Base-by-base conservation (phyloP, 2,329 filamentous ascomycete species). In the Colletotrichum noveboracense region DNA sequence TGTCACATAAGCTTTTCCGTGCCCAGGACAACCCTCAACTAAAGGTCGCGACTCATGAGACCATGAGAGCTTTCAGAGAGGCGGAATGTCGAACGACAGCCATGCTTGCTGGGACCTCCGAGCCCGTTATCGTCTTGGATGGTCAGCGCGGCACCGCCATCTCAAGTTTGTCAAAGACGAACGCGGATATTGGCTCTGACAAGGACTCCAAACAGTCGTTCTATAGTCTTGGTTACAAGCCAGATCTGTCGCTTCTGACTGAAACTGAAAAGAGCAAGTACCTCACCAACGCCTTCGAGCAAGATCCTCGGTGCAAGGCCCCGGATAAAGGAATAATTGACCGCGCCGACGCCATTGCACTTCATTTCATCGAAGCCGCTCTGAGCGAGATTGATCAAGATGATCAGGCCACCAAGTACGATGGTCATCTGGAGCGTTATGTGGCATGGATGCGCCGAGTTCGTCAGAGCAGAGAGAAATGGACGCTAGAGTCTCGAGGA, bases 101-200 rank as follows among this genome's bases (percentile, higher is more conserved):
- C 13, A 9, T 67, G 26, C 28, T 72, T 1, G 70, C 32, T 4
- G 36, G 36, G 9, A 61, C 55, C 36, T 13, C 55, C 10, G 64
- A 72, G 30, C 70, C 70, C 3, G 64, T 72, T 2, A 24, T 72
- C 14, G 16, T 43, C 13, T 21, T 68, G 7, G 62, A 60, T 1
- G 70, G 64, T 12, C 28, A 72, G 56, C 70, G 70, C 2, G 70
- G 70, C 12, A 72, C 70, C 21, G 70, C 70, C 12, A 72, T 72
- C 38, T 61, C 70, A 8, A 68, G 55, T 26, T 18, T 72, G 34
- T 21, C 55, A 13, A 48, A 48, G 43, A 48, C n/a, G 43, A 48
- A 48, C 6, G 43, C 6, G 4, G 10, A 4, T 3, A 48, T 21
- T 55, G 55, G 10, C 56, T 14, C 28, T 21, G 70, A 62, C 8